Evolutionary conservation across 2,329 filamentous ascomycete species (phyloP).

Genomic region (Talaromyces sp.): DNA sequence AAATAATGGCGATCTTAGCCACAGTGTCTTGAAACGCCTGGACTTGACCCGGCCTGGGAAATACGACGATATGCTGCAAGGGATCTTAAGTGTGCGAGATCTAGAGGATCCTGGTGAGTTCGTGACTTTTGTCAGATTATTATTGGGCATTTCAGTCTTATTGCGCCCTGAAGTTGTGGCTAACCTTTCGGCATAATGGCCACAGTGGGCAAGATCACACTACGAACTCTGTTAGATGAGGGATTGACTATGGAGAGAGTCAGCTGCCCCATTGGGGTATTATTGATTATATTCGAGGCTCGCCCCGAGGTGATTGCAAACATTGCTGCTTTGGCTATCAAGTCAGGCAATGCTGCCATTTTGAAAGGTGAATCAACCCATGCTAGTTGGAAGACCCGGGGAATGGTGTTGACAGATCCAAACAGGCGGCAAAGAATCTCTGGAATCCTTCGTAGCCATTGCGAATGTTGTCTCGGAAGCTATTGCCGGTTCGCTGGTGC

Average conservation of each 20-base stretch:
- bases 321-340: slow-evolving; percentile 92
- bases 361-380: slow-evolving; percentile 67
- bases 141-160: not conserved
- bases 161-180: not conserved
- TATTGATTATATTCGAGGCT: slow-evolving; percentile 97
- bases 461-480: slow-evolving; percentile 80
- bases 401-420: slow-evolving; percentile 9
- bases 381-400: not conserved
- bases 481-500: slow-evolving; percentile 72
- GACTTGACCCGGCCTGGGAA: slow-evolving; percentile 86
- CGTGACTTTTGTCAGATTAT: too few relatives aligned
- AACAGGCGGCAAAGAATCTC: slow-evolving; percentile 89
- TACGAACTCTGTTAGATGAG: slow-evolving; percentile 84
- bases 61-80: slow-evolving; percentile 97
- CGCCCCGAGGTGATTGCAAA: slow-evolving; percentile 98
- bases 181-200: not conserved
- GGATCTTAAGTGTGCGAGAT: slow-evolving; percentile 82
- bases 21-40: slow-evolving; percentile 82
- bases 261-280: slow-evolving; percentile 93
- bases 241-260: slow-evolving; percentile 82
- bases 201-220: slow-evolving; percentile 77
- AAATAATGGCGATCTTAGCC: slow-evolving; percentile 72
- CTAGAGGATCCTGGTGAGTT: slow-evolving; percentile 77
- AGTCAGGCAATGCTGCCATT: slow-evolving; percentile 95
- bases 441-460: slow-evolving; percentile 91